Evolutionary conservation across 1,284 basidiomycete species (phyloP).

Genomic region (Leccinum laetum): DNA sequence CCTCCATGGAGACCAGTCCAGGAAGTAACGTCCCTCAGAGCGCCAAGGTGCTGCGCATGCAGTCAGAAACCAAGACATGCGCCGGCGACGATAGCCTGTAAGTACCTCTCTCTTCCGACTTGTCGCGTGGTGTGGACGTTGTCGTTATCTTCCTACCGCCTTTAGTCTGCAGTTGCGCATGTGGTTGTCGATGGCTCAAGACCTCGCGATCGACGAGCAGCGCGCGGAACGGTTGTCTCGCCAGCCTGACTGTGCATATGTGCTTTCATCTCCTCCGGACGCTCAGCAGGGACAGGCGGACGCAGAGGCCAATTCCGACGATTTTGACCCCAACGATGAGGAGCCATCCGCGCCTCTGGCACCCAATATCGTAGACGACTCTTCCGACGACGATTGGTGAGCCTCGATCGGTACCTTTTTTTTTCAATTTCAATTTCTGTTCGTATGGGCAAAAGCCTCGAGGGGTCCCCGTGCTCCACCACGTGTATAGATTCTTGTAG

Average conservation of each 20-base stretch:
- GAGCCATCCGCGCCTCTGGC: too few species aligned
- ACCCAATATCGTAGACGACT: too few species aligned
- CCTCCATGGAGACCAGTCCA: constrained; percentile 26
- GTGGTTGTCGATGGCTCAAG: constrained; percentile 35
- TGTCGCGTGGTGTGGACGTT: not conserved
- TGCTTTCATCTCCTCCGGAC: constrained; percentile 16
- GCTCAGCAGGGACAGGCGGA: not conserved
- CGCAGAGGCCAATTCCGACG: too few species aligned
- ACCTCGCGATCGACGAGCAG: constrained; percentile 32
- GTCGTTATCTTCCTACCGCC: not conserved
- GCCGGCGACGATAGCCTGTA: constrained; percentile 36
- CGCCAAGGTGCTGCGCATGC: constrained; percentile 28
- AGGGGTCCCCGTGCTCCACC: not conserved
- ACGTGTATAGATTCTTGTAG: not conserved
- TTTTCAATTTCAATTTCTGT: not conserved
- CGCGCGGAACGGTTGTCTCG: constrained; percentile 18
- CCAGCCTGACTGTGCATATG: constrained; percentile 11
- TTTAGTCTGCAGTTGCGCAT: constrained; percentile 29
- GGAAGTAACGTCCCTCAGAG: constrained; percentile 26
- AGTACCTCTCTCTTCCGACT: constrained; percentile 3
- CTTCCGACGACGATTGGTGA: constrained; percentile 22
- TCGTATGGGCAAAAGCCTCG: not conserved
- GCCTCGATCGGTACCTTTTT: not conserved
- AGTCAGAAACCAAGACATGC: constrained; percentile 26
- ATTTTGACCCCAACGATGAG: too few species aligned